Evolutionary conservation across 768 basidiomycete species (phyloP).

Genomic region (Pholiota conissans): DNA sequence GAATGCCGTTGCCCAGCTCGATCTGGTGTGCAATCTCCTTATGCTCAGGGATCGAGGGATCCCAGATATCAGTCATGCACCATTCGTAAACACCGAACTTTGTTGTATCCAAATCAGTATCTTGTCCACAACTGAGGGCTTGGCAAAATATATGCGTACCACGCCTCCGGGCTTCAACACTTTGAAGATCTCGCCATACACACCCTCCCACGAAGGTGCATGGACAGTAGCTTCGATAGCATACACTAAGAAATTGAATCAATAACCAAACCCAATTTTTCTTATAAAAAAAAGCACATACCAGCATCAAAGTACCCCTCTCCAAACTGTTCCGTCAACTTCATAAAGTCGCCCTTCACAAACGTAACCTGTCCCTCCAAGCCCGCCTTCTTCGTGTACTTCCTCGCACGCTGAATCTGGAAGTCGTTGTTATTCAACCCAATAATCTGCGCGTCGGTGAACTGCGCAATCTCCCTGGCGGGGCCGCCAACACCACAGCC

Average conservation of each 20-base stretch:
- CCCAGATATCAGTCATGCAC: slow-evolving; percentile 97
- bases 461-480: slow-evolving; percentile 91
- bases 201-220: slow-evolving; percentile 93
- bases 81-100: slow-evolving; percentile 96
- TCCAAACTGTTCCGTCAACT: slow-evolving; percentile 87
- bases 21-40: slow-evolving; percentile 89
- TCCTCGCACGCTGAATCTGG: slow-evolving; percentile 84
- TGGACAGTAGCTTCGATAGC: slow-evolving; percentile 98
- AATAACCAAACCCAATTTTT: not conserved
- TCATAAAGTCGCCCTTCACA: slow-evolving; percentile 97
- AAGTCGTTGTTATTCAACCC: slow-evolving; percentile 97
- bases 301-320: slow-evolving; percentile 94
- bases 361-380: slow-evolving; percentile 78
- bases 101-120: not conserved
- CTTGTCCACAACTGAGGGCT: not conserved
- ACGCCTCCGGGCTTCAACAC: slow-evolving; percentile 11
- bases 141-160: slow-evolving; percentile 21
- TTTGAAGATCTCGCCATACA: slow-evolving; percentile 67
- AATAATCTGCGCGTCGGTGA: slow-evolving; percentile 80
- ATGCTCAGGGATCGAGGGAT: slow-evolving; percentile 82
- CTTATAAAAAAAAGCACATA: slow-evolving; percentile 31
- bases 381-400: slow-evolving; percentile 77
- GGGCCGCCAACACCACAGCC: slow-evolving; percentile 99
- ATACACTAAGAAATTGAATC: slow-evolving; percentile 60
- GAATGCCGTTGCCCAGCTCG: slow-evolving; percentile 95